phyloP scores from a whole-genome alignment of 2,329 filamentous ascomycete genomes.

The Calonectria fujianensis region DNA sequence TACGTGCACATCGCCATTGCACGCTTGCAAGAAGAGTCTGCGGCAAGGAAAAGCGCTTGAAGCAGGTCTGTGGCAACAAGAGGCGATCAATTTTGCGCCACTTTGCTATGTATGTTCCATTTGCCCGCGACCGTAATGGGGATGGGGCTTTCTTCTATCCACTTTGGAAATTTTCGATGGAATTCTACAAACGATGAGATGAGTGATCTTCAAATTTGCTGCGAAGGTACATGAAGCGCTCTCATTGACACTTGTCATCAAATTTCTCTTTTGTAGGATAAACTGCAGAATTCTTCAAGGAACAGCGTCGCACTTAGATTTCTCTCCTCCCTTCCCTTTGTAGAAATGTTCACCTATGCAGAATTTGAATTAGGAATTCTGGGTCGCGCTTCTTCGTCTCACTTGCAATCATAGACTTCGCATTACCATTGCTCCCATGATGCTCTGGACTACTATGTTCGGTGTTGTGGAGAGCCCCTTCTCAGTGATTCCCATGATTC shows the following conservation, averaged over 20 bases:
- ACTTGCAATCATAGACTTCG: background rate
- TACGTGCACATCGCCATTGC: background rate
- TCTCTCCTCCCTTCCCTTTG: background rate
- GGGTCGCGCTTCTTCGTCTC: background rate
- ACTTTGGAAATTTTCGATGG: background rate
- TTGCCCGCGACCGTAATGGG: background rate
- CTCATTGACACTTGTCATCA: background rate
- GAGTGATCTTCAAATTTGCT: background rate
- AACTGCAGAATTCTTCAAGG: too few relatives aligned
- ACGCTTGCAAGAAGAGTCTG: background rate
- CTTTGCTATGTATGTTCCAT: constrained; percentile 10
- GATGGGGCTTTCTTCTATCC: background rate
- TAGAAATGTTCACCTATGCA: background rate
- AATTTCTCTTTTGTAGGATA: background rate
- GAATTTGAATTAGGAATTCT: constrained; percentile 6
- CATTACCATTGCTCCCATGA: background rate
- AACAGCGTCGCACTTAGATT: background rate
- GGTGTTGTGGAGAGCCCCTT: background rate
- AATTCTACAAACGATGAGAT: background rate
- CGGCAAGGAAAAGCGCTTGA: background rate
- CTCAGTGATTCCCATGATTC: background rate
- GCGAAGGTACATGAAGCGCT: background rate
- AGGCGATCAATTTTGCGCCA: background rate
- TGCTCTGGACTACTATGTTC: background rate
- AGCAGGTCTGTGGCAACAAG: background rate